Evolutionary conservation across 1,139 yeast genomes (phyloP).

Genomic region (Diutina siamensis): DNA sequence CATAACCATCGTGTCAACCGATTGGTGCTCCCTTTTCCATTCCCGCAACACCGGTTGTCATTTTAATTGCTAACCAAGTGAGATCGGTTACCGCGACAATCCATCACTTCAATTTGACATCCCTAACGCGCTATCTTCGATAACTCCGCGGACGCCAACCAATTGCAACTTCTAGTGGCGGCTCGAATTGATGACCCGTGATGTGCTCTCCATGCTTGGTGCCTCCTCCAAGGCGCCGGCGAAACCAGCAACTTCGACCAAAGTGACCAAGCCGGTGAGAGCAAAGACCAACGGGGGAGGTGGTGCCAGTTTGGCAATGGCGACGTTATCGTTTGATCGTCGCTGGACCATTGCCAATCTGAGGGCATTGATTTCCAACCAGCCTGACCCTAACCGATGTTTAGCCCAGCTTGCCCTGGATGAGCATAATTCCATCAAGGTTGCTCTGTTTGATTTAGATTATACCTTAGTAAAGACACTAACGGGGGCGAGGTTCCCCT

Average conservation of each 20-base stretch:
- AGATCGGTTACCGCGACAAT: background rate
- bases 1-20: too few species aligned
- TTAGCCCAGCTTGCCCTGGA: background rate
- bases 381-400: background rate
- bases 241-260: background rate
- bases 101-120: too few species aligned
- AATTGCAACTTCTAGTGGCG: too few species aligned
- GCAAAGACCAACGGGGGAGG: background rate
- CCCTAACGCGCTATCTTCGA: too few species aligned
- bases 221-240: background rate
- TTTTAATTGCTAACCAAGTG: too few species aligned
- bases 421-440: conserved; percentile 14
- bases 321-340: background rate
- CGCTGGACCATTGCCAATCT: background rate
- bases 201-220: conserved; percentile 1
- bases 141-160: too few species aligned
- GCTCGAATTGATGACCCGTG: background rate
- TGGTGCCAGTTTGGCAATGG: too few species aligned
- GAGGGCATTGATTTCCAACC: background rate
- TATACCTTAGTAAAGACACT: conserved; percentile 55
- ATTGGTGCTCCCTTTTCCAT: too few species aligned
- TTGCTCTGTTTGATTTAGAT: conserved; percentile 73
- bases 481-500: conserved; percentile 44
- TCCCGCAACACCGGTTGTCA: too few species aligned
- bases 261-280: background rate